A percentile compares a stretch with the other conserved stretches of the same genome.
Conservation (phyloP, 2,329 filamentous ascomycete genomes). For the Trichophaea hybrida region DNA sequence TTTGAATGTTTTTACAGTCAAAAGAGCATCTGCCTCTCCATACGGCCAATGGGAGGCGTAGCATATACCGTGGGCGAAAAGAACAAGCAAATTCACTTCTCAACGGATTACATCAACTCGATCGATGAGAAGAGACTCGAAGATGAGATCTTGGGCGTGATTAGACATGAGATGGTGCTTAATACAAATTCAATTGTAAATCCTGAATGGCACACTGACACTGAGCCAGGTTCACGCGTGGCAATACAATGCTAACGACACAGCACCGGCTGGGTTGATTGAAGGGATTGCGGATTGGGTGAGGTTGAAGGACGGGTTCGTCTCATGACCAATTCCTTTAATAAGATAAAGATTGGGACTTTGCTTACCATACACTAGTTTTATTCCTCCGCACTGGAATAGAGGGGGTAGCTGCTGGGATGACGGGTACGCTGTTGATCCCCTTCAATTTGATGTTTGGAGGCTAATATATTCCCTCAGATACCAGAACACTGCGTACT, state of each 20-base stretch:
- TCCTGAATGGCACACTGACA: not conserved
- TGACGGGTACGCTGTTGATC: slow-evolving; percentile 11
- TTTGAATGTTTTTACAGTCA: not conserved
- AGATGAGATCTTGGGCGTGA: slow-evolving; percentile 62
- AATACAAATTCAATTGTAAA: not conserved
- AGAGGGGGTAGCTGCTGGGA: slow-evolving; percentile 33
- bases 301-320: slow-evolving; percentile 53
- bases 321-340: too few relatives aligned
- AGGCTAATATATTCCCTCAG: not conserved
- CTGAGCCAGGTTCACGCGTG: slow-evolving; percentile 56
- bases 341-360: too few relatives aligned
- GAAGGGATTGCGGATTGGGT: slow-evolving; percentile 94
- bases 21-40: not conserved
- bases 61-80: slow-evolving; percentile 75
- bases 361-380: too few relatives aligned
- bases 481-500: slow-evolving; percentile 85
- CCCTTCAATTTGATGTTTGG: not conserved
- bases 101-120: slow-evolving; percentile 48
- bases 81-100: slow-evolving; percentile 90
- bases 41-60: slow-evolving; percentile 67
- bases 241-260: slow-evolving; percentile 55
- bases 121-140: not conserved
- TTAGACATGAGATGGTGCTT: slow-evolving; percentile 67
- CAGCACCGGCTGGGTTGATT: slow-evolving; percentile 60
- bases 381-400: slow-evolving; percentile 70